Base-by-base conservation (phyloP, 164 flowering plant species). In the Vitis riparia region DNA sequence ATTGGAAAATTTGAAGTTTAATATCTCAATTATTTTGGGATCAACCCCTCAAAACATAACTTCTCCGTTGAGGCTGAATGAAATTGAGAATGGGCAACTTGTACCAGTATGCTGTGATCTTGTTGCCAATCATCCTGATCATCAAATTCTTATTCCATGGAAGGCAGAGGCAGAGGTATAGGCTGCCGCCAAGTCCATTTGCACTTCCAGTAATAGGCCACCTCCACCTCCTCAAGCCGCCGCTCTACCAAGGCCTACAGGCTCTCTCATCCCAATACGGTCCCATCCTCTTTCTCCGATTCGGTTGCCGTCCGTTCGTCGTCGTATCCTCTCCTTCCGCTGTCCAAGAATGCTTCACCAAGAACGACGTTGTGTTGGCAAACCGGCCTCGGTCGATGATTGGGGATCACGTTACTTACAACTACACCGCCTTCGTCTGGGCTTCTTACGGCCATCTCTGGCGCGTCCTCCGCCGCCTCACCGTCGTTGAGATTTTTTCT, bases 341-440 rank as follows among this genome's bases (percentile, higher is more conserved):
- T 0, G 80, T 62, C 7, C 73, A 78, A 27, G 74, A 76, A 27
- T 81, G 80, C 66, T 74, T 81, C 66, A 68, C 75, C 37, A 76
- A 51, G 15, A 70, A 82, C 60, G 85, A 82, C 55, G 44, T 68
- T 30, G 29, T 56, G 47, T 79, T 82, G 44, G 81, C 85, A 7
- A 70, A 75, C 66, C 79, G 85, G 8, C 81, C 82, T 15, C 56
- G 59, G 2, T 9, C 58, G 53, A 32, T 72, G 9, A 44, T 57
- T 17, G 68, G 57, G 49, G 11, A 52, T 7, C 17, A 16, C 2
- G 8, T 51, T 8, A 55, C 32, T 8, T 72, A 72, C 44, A 59
- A 72, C 60, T 47, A 23, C 47, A 48, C 60, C 37, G 44, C 61
- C 37, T 11, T 72, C 52, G 59, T 8, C 3, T 56, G 52, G 6